Evolutionary conservation across 129 eudicot genomes (phyloP), one percentile per base, ranked within the genome.

Genomic region (Flaveria sonorensis): DNA sequence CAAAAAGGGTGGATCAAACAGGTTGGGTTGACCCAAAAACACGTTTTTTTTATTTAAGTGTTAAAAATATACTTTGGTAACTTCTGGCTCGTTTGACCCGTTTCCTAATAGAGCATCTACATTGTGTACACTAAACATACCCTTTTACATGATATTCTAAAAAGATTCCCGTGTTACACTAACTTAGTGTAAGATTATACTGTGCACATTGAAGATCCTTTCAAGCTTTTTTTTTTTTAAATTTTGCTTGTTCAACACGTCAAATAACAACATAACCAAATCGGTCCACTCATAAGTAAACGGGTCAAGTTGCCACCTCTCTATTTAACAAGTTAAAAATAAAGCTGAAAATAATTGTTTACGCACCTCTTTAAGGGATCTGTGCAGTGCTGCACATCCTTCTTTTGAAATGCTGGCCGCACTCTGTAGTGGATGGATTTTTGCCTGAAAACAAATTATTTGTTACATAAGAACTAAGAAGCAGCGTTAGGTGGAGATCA

Each of bases 341-440:
- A 18, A 56, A 65, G 43, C 20, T 28, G 68, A 65, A 18, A 68
- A 23, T 0, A 46, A 14, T 6, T 77, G 51, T 77, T 48, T 24
- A 59, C 79, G n/a, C 62, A 94, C 98, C 98, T 94, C 96, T 77
- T 87, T 89, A 66, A 94, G 91, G 75, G 89, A 82, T 39, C 82
- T 85, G 81, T 68, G 92, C 82, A 94, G 70, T 53, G 90, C 84
- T 77, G 52, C 82, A 80, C 87, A 89, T 76, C 77, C 81, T 69
- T 91, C 98, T 85, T 86, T 87, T 70, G 98, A 82, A 32, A 94
- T 81, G 86, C 83, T 86, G 62, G 93, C 79, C 69, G 96, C 91
- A 70, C 46, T 81, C 77, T 91, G 97, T 73, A 76, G 72, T 16
- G 98, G 98, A 80, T 94, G 98, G 52, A 91, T 91, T 85, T 84